phyloP scores from a whole-genome alignment of 495 filamentous ascomycete genomes.

The Aspergillus kassunensis region DNA sequence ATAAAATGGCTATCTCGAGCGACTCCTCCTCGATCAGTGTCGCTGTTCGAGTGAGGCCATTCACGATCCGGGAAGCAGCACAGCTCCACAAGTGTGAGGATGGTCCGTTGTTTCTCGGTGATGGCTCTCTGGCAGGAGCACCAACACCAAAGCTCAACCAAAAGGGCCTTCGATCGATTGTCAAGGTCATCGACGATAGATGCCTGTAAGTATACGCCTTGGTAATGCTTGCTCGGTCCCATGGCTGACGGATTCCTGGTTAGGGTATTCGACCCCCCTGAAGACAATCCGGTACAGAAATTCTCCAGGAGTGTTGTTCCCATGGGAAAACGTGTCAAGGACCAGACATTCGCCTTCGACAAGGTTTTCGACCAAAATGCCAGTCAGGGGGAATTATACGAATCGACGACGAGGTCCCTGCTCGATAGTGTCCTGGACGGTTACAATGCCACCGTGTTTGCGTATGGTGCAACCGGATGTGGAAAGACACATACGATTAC shows the following conservation, averaged over 20 bases:
- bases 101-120: slow-evolving; percentile 85
- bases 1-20: slow-evolving; percentile 50
- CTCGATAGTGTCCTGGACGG: slow-evolving; percentile 95
- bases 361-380: slow-evolving; percentile 95
- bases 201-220: slow-evolving; percentile 70
- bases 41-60: slow-evolving; percentile 86
- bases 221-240: not conserved
- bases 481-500: slow-evolving; percentile 98
- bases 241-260: slow-evolving; percentile 12
- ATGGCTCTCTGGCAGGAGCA: slow-evolving; percentile 82
- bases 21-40: slow-evolving; percentile 68
- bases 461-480: slow-evolving; percentile 96
- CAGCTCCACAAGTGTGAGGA: slow-evolving; percentile 76
- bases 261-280: slow-evolving; percentile 95
- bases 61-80: slow-evolving; percentile 67
- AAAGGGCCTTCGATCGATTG: slow-evolving; percentile 83
- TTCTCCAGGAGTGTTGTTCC: slow-evolving; percentile 82
- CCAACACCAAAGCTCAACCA: slow-evolving; percentile 77
- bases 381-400: slow-evolving; percentile 91
- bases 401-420: slow-evolving; percentile 81
- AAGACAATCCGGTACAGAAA: slow-evolving; percentile 91
- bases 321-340: slow-evolving; percentile 88
- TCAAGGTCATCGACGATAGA: slow-evolving; percentile 94
- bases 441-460: slow-evolving; percentile 98
- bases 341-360: slow-evolving; percentile 97